phyloP scores from a whole-genome alignment of 495 filamentous ascomycete species.

The Cladorrhinum samala region DNA sequence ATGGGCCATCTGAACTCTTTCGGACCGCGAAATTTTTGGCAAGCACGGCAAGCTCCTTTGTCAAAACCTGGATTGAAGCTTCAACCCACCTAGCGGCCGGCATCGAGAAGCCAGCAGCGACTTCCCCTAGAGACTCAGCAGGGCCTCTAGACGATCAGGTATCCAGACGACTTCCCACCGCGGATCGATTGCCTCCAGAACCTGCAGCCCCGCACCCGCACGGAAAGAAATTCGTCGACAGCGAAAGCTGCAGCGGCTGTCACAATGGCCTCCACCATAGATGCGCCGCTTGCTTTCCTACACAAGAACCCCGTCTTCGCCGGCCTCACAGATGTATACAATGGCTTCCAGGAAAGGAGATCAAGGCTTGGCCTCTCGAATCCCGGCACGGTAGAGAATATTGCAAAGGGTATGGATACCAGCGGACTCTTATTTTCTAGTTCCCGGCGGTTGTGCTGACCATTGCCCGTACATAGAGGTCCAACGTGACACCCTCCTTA shows the following conservation, averaged over 20 bases:
- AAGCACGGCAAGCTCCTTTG: conserved; percentile 16
- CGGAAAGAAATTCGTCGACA: not conserved
- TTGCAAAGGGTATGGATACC: conserved; percentile 50
- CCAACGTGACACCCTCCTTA: conserved; percentile 87
- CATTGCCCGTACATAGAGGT: conserved; percentile 52
- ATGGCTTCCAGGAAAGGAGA: conserved; percentile 76
- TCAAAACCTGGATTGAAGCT: conserved; percentile 6
- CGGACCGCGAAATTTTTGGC: conserved; percentile 30
- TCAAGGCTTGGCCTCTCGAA: conserved; percentile 82
- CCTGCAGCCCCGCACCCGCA: too few species aligned
- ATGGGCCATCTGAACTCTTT: conserved; percentile 12
- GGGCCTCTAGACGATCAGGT: too few species aligned
- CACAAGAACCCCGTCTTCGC: conserved; percentile 64
- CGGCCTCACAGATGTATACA: conserved; percentile 70
- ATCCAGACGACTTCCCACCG: too few species aligned
- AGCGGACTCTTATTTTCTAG: too few species aligned
- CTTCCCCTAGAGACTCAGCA: not conserved
- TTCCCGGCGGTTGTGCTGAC: conserved; percentile 10
- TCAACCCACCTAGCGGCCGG: not conserved
- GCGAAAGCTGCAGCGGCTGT: conserved; percentile 10
- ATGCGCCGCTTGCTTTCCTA: conserved; percentile 59
- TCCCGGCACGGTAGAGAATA: conserved; percentile 86
- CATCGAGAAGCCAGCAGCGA: conserved; percentile 4
- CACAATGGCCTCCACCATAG: conserved; percentile 39
- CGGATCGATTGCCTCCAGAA: too few species aligned